These are phyloP conservation scores for Incumbomyces lentus DNA, from an alignment of 2,329 filamentous ascomycete genomes.

Conservation along the genomic window DNA sequence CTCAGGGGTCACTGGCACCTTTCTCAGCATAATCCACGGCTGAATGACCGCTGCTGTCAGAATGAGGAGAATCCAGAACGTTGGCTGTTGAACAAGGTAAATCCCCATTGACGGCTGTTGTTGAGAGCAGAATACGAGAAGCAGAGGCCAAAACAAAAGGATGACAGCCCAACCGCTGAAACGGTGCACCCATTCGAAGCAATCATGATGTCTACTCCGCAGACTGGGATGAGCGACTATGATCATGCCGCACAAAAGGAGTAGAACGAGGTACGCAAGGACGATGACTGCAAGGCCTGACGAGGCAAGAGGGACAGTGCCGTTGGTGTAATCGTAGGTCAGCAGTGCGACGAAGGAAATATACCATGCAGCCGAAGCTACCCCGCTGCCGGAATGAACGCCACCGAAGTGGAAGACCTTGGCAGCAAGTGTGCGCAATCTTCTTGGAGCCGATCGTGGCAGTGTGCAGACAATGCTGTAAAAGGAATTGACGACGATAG, in stretches of 20 bases:
- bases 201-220: constrained; percentile 25
- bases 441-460: constrained; percentile 26
- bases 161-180: constrained; percentile 28
- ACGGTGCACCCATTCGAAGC: constrained; percentile 29
- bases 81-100: constrained; percentile 9
- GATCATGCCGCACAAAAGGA: constrained; percentile 23
- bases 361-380: constrained; percentile 36
- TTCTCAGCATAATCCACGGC: constrained; percentile 18
- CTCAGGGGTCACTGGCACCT: constrained; percentile 18
- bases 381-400: constrained; percentile 29
- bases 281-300: constrained; percentile 25
- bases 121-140: constrained; percentile 5
- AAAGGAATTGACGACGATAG: constrained; percentile 31
- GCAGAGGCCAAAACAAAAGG: constrained; percentile 12
- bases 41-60: constrained; percentile 19
- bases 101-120: constrained; percentile 6
- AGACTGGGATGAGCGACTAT: constrained; percentile 24
- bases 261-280: constrained; percentile 23
- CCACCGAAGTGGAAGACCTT: constrained; percentile 34
- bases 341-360: constrained; percentile 14
- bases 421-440: constrained; percentile 26
- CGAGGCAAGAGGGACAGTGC: constrained; percentile 15
- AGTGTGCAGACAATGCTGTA: constrained; percentile 26
- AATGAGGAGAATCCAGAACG: constrained; percentile 20
- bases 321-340: constrained; percentile 2